Evolutionary conservation across 768 basidiomycete species (phyloP).

Genomic region (Rhizopogon vinicolor): DNA sequence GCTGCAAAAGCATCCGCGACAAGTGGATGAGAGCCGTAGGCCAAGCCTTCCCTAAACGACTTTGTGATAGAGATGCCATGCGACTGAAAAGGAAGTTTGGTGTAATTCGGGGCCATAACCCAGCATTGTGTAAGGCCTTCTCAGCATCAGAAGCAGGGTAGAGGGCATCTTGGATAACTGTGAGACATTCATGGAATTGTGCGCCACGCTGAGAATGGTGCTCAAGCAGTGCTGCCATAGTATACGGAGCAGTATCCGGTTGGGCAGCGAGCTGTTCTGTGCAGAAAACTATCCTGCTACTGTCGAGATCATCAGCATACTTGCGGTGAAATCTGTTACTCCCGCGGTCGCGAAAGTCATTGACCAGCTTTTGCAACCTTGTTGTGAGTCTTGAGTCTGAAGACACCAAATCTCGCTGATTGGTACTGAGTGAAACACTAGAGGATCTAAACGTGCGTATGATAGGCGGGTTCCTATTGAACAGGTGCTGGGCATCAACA

Average conservation of each 20-base stretch:
- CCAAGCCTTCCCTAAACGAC: constrained; percentile 23
- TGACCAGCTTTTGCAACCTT: constrained; percentile 6
- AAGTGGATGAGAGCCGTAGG: constrained; percentile 21
- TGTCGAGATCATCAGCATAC: constrained; percentile 8
- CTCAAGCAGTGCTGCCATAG: not conserved
- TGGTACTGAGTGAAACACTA: not conserved
- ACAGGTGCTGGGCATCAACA: not conserved
- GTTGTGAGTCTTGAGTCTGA: not conserved
- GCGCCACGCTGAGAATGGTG: constrained; percentile 9
- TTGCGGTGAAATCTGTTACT: constrained; percentile 5
- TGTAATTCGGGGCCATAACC: constrained; percentile 36
- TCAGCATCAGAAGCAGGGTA: constrained; percentile 15
- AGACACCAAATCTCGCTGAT: not conserved
- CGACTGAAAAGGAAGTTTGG: constrained; percentile 23
- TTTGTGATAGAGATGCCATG: constrained; percentile 22
- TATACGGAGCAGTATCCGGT: not conserved
- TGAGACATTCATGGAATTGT: not conserved
- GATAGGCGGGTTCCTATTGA: constrained; percentile 3
- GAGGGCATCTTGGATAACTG: constrained; percentile 3
- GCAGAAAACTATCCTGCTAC: constrained; percentile 10
- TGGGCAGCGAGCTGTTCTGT: not conserved
- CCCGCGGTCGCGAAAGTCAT: not conserved
- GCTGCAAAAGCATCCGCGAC: constrained; percentile 23
- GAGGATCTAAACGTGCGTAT: not conserved
- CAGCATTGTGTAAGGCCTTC: constrained; percentile 11